Evolutionary conservation across 176 grass and related monocot species (phyloP).

Genomic region (Cenchrus americanus): DNA sequence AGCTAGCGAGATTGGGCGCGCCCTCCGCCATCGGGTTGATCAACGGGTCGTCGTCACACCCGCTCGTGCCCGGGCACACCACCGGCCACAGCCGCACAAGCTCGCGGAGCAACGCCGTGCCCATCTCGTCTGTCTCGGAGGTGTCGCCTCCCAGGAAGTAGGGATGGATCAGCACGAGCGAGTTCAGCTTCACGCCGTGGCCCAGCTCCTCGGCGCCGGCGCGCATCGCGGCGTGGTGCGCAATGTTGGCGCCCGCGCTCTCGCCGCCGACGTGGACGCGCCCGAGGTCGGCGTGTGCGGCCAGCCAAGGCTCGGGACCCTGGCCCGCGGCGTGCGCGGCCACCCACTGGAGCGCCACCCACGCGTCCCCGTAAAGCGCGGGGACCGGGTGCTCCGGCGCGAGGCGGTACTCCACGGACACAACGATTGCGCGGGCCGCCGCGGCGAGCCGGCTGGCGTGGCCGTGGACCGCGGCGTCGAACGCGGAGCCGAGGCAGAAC

Average conservation of each 20-base stretch:
- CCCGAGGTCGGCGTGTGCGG: constrained; percentile 59
- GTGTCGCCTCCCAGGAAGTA: constrained; percentile 61
- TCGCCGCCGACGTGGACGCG: constrained; percentile 69
- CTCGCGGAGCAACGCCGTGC: constrained; percentile 34
- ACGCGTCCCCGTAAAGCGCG: constrained; percentile 60
- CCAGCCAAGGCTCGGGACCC: constrained; percentile 56
- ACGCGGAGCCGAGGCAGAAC: constrained; percentile 75
- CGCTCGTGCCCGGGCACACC: constrained; percentile 55
- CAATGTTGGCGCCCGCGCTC: constrained; percentile 77
- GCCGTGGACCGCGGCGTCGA: constrained; percentile 45
- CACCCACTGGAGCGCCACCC: constrained; percentile 63
- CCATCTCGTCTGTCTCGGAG: constrained; percentile 51
- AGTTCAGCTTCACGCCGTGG: constrained; percentile 44
- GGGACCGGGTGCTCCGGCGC: constrained; percentile 65
- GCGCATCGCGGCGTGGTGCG: constrained; percentile 70
- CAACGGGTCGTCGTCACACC: constrained; percentile 62
- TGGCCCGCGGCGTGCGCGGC: constrained; percentile 45
- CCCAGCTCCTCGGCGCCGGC: constrained; percentile 45
- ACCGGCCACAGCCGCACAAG: constrained; percentile 54
- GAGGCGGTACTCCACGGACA: constrained; percentile 71
- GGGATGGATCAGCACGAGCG: constrained; percentile 66
- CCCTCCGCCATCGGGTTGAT: constrained; percentile 78
- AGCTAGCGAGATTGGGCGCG: constrained; percentile 34
- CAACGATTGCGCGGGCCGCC: constrained; percentile 39
- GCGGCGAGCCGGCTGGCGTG: constrained; percentile 57